A percentile compares a stretch with the other conserved stretches of the same genome.
Conservation (phyloP, 2,329 filamentous ascomycete species). For the Decorospora gaudefroyi region DNA sequence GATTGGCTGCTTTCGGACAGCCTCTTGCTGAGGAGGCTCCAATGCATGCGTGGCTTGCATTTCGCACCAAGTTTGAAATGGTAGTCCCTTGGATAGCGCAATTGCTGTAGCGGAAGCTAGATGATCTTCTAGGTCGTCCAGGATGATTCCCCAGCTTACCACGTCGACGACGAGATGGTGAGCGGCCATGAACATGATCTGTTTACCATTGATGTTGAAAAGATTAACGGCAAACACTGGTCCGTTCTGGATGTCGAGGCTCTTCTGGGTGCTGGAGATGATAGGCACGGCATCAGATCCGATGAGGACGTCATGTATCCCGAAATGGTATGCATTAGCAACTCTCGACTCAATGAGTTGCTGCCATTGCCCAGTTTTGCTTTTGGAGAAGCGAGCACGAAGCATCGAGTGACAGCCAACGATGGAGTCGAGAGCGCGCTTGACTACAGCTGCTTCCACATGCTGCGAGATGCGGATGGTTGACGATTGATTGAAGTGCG, state of each 20-base stretch:
- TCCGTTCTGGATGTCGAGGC: slow-evolving; percentile 35
- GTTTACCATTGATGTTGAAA: slow-evolving; percentile 24
- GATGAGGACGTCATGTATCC: slow-evolving; percentile 15
- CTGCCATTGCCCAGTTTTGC: slow-evolving; percentile 23
- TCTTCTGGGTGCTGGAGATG: slow-evolving; percentile 32
- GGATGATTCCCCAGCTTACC: slow-evolving; percentile 42
- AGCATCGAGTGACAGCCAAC: slow-evolving; percentile 43
- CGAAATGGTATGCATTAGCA: slow-evolving; percentile 27
- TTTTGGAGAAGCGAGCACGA: slow-evolving; percentile 35
- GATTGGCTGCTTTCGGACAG: slow-evolving; percentile 17
- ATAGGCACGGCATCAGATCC: slow-evolving; percentile 15
- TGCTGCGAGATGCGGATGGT: slow-evolving; percentile 44
- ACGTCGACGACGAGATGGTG: slow-evolving; percentile 45
- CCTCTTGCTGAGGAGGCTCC: slow-evolving; percentile 12
- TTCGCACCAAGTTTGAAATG: slow-evolving; percentile 41
- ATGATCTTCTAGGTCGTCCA: slow-evolving; percentile 40
- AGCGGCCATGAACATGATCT: slow-evolving; percentile 38
- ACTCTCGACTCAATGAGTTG: slow-evolving; percentile 24
- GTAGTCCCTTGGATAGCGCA: slow-evolving; percentile 26
- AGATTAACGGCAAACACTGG: slow-evolving; percentile 39
- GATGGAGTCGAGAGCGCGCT: slow-evolving; percentile 32
- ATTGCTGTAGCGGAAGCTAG: slow-evolving; percentile 19
- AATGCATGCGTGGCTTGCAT: slow-evolving; percentile 30
- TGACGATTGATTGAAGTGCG: slow-evolving; percentile 55
- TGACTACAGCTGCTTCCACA: slow-evolving; percentile 26